Evolutionary conservation across 441 rosid species (phyloP).

Genomic region (Gossypium trilobum): DNA sequence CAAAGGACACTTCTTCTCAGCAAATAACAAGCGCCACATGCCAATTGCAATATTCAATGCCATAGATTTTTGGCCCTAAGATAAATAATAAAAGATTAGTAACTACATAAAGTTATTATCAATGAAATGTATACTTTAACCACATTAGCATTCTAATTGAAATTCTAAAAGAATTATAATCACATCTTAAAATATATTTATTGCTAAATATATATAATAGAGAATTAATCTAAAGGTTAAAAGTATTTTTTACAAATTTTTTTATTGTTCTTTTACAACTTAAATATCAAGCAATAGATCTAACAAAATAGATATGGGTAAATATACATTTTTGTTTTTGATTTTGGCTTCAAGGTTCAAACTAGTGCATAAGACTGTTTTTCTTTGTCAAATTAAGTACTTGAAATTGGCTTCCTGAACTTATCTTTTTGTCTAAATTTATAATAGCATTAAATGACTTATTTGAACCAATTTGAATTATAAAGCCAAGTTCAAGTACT

Average conservation of each 20-base stretch:
- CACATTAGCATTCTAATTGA: neutral
- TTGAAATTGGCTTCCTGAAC: neutral
- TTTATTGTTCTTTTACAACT: neutral
- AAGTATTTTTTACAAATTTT: too few species aligned
- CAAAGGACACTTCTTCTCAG: conserved; percentile 77
- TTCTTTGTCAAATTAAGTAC: neutral
- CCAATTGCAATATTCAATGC: conserved; percentile 95
- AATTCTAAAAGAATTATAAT: too few species aligned
- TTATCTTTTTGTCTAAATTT: too few species aligned
- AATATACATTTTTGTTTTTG: neutral
- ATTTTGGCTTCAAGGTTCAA: too few species aligned
- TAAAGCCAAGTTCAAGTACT: neutral
- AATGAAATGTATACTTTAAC: neutral
- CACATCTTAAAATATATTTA: neutral
- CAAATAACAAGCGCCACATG: conserved; percentile 90
- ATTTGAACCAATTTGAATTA: neutral
- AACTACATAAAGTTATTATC: neutral
- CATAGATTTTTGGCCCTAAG: conserved; percentile 90
- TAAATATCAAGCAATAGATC: neutral
- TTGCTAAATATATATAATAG: too few species aligned
- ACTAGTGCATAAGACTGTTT: neutral
- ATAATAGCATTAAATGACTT: neutral
- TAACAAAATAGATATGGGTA: neutral
- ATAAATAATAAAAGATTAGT: conserved; percentile 1
- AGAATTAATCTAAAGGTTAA: neutral